Percentiles rank a stretch among this genome's conserved stretches.
Evolutionary conservation across 331 rosid species (phyloP).

Genomic region (Erythrophleum ivorense): DNA sequence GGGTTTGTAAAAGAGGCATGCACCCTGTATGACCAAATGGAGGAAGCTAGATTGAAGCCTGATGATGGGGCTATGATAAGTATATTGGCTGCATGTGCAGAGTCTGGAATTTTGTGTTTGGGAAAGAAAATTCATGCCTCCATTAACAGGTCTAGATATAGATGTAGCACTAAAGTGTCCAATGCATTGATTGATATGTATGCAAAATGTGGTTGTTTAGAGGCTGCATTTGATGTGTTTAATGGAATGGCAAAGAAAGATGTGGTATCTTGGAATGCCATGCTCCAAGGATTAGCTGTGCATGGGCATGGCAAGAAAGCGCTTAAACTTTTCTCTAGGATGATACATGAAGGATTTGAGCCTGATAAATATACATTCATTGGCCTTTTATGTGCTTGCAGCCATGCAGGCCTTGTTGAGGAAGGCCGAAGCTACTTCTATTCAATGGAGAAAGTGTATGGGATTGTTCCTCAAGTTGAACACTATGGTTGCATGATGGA

Average conservation of each 20-base stretch:
- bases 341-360: conserved; percentile 64
- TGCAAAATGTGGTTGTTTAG: conserved; percentile 79
- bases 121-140: conserved; percentile 75
- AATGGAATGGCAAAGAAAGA: conserved; percentile 56
- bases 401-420: conserved; percentile 74
- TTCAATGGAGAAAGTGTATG: conserved; percentile 67
- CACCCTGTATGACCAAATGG: conserved; percentile 66
- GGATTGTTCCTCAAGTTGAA: conserved; percentile 67
- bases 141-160: conserved; percentile 53
- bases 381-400: conserved; percentile 79
- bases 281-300: conserved; percentile 81
- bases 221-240: conserved; percentile 59
- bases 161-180: conserved; percentile 64
- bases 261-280: conserved; percentile 81
- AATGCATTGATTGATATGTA: conserved; percentile 87
- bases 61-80: conserved; percentile 67
- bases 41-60: conserved; percentile 59
- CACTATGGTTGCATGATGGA: conserved; percentile 91
- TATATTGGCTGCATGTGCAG: conserved; percentile 75
- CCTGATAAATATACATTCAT: conserved; percentile 76
- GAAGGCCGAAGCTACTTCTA: conserved; percentile 72
- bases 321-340: conserved; percentile 66
- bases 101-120: conserved; percentile 76
- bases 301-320: conserved; percentile 81
- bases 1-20: conserved; percentile 67